Evolutionary conservation across 2,329 filamentous ascomycete genomes (phyloP).

Genomic region (Colletotrichum theobromicola): DNA sequence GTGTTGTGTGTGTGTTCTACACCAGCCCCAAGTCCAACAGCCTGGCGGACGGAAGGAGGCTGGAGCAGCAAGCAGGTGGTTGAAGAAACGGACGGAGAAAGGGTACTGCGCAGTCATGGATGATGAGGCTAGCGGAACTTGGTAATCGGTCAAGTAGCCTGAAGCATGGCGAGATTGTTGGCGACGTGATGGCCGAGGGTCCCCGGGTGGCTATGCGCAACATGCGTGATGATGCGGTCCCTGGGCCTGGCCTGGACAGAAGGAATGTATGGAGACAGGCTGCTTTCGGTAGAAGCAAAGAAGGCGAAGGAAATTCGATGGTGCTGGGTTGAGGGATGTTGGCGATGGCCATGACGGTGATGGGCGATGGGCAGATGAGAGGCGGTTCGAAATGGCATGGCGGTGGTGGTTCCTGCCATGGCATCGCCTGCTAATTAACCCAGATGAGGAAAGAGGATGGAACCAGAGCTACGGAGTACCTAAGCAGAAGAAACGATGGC

Average conservation of each 20-base stretch:
- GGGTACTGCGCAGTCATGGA: neutral
- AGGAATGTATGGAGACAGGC: neutral
- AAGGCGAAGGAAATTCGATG: neutral
- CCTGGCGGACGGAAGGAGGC: neutral
- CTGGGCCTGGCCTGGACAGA: neutral
- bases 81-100: neutral
- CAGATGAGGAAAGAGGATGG: neutral
- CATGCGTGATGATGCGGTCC: neutral
- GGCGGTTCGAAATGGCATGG: neutral
- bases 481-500: slow-evolving; percentile 1
- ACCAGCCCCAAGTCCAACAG: neutral
- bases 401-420: neutral
- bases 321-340: neutral
- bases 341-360: neutral
- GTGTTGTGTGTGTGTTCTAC: neutral
- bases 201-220: neutral
- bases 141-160: neutral
- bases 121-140: neutral
- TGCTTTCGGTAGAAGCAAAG: neutral
- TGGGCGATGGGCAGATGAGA: neutral
- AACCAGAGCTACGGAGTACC: neutral
- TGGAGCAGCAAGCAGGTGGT: neutral
- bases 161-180: neutral
- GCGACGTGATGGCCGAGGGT: neutral
- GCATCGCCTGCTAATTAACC: neutral